These are phyloP conservation scores for Knoxdaviesia proteae DNA, from an alignment of 2,329 filamentous ascomycete genomes.

Conservation along the genomic window DNA sequence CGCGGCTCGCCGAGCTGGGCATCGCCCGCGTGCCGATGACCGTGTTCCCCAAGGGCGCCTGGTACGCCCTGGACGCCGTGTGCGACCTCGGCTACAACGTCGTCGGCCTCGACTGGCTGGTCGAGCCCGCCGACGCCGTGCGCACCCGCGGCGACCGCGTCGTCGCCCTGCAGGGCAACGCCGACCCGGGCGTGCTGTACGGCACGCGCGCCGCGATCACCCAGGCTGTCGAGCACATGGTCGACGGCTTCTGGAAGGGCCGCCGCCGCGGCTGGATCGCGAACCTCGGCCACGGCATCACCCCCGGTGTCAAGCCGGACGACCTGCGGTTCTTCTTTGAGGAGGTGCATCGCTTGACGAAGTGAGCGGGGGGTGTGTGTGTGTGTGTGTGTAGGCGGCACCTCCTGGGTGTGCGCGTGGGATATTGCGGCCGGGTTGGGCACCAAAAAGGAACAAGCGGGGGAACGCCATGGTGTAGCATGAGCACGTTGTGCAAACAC, in stretches of 20 bases:
- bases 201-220: constrained; percentile 68
- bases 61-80: constrained; percentile 76
- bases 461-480: no score
- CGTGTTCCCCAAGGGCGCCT: constrained; percentile 93
- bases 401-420: no score
- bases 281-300: constrained; percentile 90
- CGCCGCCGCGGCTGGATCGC: constrained; percentile 77
- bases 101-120: constrained; percentile 85
- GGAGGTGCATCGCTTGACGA: constrained; percentile 60
- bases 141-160: constrained; percentile 54
- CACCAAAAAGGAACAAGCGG: no score
- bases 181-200: constrained; percentile 83
- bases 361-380: constrained; percentile 6
- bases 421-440: no score
- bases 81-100: constrained; percentile 85
- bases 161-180: constrained; percentile 79
- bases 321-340: constrained; percentile 85
- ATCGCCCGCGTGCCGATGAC: constrained; percentile 82
- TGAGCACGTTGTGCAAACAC: no score
- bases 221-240: constrained; percentile 64
- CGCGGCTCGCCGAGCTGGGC: constrained; percentile 49
- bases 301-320: constrained; percentile 83
- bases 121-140: constrained; percentile 70
- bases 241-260: constrained; percentile 57
- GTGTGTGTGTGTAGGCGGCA: no score